Conservation (phyloP, 2,329 filamentous ascomycete species). For the Nemania sp. region DNA sequence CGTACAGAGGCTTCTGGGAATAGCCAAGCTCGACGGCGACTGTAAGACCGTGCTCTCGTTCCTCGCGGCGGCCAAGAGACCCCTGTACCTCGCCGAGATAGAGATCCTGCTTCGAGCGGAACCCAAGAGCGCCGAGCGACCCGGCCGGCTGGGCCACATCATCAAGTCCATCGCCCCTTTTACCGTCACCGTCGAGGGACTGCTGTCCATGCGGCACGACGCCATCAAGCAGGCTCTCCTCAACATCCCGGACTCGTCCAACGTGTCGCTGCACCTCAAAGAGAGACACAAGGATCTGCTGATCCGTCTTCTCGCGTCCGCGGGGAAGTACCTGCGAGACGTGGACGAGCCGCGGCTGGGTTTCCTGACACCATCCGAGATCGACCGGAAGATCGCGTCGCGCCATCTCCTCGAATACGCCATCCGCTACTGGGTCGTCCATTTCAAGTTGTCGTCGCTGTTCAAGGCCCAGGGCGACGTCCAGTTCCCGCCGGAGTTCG, state of each 20-base stretch:
- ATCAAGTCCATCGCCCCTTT: constrained; percentile 17
- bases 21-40: constrained; percentile 13
- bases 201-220: constrained; percentile 22
- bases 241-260: constrained; percentile 20
- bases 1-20: constrained; percentile 15
- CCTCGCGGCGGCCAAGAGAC: constrained; percentile 20
- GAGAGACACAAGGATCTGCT: constrained; percentile 27
- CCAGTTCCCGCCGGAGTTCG: constrained; percentile 19
- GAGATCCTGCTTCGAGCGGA: constrained; percentile 20
- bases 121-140: constrained; percentile 2
- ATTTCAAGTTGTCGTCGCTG: constrained; percentile 27
- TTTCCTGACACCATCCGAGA: constrained; percentile 4
- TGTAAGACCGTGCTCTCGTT: constrained; percentile 18
- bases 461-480: constrained; percentile 25
- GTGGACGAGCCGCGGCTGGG: constrained; percentile 23
- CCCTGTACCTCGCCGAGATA: constrained; percentile 20
- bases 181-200: constrained; percentile 19
- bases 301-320: constrained; percentile 14
- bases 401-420: constrained; percentile 24
- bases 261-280: constrained; percentile 23
- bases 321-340: constrained; percentile 19
- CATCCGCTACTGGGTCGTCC: constrained; percentile 24
- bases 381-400: constrained; percentile 20
- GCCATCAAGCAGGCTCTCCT: constrained; percentile 23
- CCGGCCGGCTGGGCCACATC: background rate